Percentiles rank a stretch among this genome's conserved stretches.
Evolutionary conservation across 139 green algal genomes (phyloP).

Genomic region (Chlorokybus atmophyticus): DNA sequence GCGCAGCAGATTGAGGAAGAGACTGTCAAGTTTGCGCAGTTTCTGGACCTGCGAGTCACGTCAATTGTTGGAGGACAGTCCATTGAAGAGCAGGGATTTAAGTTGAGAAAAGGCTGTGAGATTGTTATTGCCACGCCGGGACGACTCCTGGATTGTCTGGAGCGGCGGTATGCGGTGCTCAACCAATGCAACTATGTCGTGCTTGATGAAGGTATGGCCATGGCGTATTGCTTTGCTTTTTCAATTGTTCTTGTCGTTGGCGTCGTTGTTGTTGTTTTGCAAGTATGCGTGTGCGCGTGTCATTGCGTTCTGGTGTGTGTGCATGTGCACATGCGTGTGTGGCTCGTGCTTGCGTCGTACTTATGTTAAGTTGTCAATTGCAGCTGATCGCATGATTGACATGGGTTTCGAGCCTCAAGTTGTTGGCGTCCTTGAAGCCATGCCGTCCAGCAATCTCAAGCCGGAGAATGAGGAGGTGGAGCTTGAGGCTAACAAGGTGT

Average conservation of each 20-base stretch:
- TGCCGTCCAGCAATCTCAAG: slow-evolving; percentile 80
- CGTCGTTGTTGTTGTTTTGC: no score
- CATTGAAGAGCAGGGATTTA: slow-evolving; percentile 91
- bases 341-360: no score
- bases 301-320: no score
- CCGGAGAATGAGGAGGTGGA: slow-evolving; percentile 69
- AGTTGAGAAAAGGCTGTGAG: slow-evolving; percentile 66
- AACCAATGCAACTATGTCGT: slow-evolving; percentile 99
- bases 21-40: slow-evolving; percentile 56
- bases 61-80: slow-evolving; percentile 85
- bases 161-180: slow-evolving; percentile 85
- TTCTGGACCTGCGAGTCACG: slow-evolving; percentile 55
- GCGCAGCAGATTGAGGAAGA: slow-evolving; percentile 73
- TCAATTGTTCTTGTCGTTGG: no score
- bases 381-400: slow-evolving; percentile 98
- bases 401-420: slow-evolving; percentile 95
- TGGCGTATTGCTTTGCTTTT: no score
- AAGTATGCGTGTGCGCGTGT: no score
- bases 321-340: no score
- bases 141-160: slow-evolving; percentile 87
- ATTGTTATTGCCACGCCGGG: slow-evolving; percentile 96
- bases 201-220: slow-evolving; percentile 78
- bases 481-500: slow-evolving; percentile 39
- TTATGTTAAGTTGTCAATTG: no score
- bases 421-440: slow-evolving; percentile 53